Conservation (phyloP, 129 eudicot species). For the Heracleum sosnowskyi region DNA sequence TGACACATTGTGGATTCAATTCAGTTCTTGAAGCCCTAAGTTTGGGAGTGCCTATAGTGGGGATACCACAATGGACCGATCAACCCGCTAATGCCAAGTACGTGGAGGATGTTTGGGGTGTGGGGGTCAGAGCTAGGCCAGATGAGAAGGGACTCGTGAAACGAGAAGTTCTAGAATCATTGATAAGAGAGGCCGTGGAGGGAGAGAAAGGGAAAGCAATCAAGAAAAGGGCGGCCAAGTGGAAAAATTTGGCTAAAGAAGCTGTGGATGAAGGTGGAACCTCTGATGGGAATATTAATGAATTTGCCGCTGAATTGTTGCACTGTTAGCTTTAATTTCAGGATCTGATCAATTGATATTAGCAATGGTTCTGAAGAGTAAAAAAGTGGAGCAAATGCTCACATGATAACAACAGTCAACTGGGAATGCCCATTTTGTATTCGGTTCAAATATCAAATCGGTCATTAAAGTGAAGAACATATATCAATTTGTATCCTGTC, state of each 20-base stretch:
- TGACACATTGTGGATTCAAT: slow-evolving; percentile 15
- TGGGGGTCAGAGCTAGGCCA: slow-evolving; percentile 5
- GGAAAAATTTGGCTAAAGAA: slow-evolving; percentile 8
- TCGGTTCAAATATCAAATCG: too few species aligned
- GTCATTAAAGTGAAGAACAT: too few species aligned
- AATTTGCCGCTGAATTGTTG: not conserved
- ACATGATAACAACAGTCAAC: too few species aligned
- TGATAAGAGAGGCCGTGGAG: slow-evolving; percentile 9
- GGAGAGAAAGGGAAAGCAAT: slow-evolving; percentile 4
- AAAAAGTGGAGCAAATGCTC: too few species aligned
- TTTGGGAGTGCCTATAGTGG: slow-evolving; percentile 14
- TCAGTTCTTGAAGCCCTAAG: slow-evolving; percentile 12
- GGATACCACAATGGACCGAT: slow-evolving; percentile 14
- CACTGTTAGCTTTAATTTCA: not conserved
- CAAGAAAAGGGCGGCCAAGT: not conserved
- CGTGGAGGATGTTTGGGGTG: slow-evolving; percentile 14
- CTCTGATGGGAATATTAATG: slow-evolving; percentile 1
- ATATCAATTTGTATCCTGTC: too few species aligned
- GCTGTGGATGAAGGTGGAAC: slow-evolving; percentile 12
- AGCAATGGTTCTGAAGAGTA: too few species aligned
- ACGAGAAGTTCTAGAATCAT: not conserved
- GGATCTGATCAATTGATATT: too few species aligned
- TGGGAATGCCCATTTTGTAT: too few species aligned
- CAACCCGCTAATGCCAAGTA: slow-evolving; percentile 10
- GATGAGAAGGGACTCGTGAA: slow-evolving; percentile 13